Conservation (phyloP, 805 yeast genomes). For the Candida hungchunana region DNA sequence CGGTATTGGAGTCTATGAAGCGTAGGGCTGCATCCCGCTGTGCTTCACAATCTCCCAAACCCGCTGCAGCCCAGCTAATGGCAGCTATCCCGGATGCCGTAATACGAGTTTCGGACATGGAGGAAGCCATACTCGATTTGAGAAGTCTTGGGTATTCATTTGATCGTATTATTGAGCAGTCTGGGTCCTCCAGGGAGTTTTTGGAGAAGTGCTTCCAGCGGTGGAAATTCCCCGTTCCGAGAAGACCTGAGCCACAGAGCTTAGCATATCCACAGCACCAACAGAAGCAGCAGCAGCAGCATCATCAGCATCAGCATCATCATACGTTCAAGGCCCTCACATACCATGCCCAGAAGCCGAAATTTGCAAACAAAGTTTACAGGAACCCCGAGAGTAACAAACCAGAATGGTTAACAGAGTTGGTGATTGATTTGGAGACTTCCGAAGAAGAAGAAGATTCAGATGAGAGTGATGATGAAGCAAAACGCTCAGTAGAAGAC, state of each 20-base stretch:
- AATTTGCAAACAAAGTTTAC: conserved; percentile 14
- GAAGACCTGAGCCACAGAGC: no score
- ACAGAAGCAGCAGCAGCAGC: not conserved
- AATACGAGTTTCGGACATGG: conserved; percentile 1
- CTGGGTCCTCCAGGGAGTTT: conserved; percentile 19
- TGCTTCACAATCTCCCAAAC: conserved; percentile 1
- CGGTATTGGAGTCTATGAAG: conserved; percentile 24
- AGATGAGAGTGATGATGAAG: conserved; percentile 5
- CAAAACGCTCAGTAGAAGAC: not conserved
- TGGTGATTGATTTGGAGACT: conserved; percentile 23
- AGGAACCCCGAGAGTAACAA: conserved; percentile 11
- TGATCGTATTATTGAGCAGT: conserved; percentile 15
- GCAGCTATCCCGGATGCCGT: not conserved
- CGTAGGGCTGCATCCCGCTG: conserved; percentile 7
- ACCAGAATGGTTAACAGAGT: conserved; percentile 25
- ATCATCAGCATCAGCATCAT: no score
- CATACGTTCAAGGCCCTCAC: no score
- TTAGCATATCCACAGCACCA: conserved; percentile 1
- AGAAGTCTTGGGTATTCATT: conserved; percentile 23
- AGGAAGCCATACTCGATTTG: conserved; percentile 23
- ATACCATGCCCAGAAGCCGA: conserved; percentile 1
- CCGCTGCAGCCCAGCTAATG: not conserved
- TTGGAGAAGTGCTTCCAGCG: conserved; percentile 15
- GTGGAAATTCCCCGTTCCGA: conserved; percentile 21
- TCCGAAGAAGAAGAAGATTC: conserved; percentile 22